phyloP scores from a whole-genome alignment of 2,329 filamentous ascomycete species.

The Diaporthe citriasiana region DNA sequence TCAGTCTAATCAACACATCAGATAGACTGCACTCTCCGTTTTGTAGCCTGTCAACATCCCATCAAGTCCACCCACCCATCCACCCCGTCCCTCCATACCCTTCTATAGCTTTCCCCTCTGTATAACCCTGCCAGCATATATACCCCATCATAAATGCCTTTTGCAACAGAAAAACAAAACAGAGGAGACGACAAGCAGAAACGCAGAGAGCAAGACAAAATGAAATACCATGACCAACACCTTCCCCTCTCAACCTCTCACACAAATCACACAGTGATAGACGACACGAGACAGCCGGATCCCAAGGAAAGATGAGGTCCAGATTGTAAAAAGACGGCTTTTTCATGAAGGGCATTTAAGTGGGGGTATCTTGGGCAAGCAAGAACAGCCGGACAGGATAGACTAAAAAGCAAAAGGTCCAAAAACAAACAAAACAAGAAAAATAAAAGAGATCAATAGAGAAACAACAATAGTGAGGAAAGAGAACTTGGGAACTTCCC shows the following conservation, averaged over 20 bases:
- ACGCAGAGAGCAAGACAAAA: too few relatives aligned
- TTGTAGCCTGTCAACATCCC: background rate
- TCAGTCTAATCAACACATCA: background rate
- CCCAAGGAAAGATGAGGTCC: background rate
- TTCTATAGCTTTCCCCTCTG: conserved; percentile 4
- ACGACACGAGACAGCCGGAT: background rate
- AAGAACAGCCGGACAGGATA: conserved; percentile 38
- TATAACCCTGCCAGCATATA: background rate
- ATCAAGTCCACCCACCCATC: background rate
- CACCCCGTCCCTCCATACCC: background rate
- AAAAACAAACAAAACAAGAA: conserved; percentile 33
- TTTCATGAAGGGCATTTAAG: conserved; percentile 42
- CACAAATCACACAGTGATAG: background rate
- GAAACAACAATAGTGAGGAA: background rate
- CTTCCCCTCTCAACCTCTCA: background rate
- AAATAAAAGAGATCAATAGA: conserved; percentile 7
- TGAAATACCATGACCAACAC: background rate
- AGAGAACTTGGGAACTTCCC: background rate
- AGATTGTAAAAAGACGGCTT: background rate
- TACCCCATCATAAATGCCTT: conserved; percentile 22
- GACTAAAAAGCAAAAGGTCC: conserved; percentile 37
- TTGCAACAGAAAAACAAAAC: conserved; percentile 7
- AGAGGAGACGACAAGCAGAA: background rate
- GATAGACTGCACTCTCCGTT: background rate
- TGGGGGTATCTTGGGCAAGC: conserved; percentile 47